Evolutionary conservation across 2,329 filamentous ascomycete genomes (phyloP), one percentile per base, ranked within the genome.

Genomic region (Aspergillus fumigatiaffinis): DNA sequence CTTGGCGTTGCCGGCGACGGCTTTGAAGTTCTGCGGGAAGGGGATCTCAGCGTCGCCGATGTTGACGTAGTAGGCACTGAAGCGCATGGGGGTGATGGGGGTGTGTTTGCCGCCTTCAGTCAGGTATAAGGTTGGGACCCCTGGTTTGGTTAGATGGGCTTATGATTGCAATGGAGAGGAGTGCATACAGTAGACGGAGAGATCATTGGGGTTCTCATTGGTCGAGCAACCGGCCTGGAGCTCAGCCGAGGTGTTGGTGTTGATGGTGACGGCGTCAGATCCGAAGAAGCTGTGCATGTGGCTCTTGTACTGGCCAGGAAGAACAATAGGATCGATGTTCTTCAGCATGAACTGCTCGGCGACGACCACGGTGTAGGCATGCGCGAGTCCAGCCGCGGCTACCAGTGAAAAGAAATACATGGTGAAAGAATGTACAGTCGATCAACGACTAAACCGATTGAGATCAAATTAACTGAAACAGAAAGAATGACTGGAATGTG

Each of bases 201-300:
- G 54, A 29, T 64, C 59, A 21, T 64, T 63, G 5, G 57, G 62
- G 53, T 64, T 64, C 8, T 50, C 51, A 3, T 46, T 52, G 3
- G 50, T 60, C 9, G 55, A 53, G 42, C 62, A 63, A 10, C 62
- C 62, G 4, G 51, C 26, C 38, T 55, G 57, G 3, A 64, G 57
- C 44, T 64, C 62, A 9, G 53, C 59, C 8, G 62, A 56, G n/a
- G 59, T 63, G 9, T 53, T 52, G 0, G 59, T 63, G 26, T 53
- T 61, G 17, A 51, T 42, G 17, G 52, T 63, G 28, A 64, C 56
- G 2, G 62, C 60, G 44, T 64, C 62, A 21, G 50, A 56, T 5
- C 62, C 62, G 26, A 64, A 64, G 53, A 64, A 63, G 54, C 57
- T 63, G 55, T 64, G 62, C 60, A 64, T 64, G 42, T 64, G 62